These are phyloP conservation scores for Acacia confusa DNA, from an alignment of 306 rosid species.

Conservation along the genomic window DNA sequence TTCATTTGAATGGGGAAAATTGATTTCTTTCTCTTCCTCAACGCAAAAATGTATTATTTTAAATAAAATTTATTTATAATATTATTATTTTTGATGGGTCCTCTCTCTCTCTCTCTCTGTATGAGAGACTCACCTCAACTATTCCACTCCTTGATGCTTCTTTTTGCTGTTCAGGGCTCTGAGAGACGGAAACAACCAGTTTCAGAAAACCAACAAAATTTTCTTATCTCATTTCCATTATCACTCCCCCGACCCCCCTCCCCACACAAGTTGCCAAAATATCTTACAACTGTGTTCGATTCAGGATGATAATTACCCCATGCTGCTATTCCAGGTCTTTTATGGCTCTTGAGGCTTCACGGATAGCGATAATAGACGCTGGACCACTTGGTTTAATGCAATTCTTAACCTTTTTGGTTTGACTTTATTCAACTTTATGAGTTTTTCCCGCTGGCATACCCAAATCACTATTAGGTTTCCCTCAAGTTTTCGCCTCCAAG, in stretches of 20 bases:
- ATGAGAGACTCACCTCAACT: neutral
- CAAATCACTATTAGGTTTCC: conserved; percentile 31
- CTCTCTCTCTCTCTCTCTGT: neutral
- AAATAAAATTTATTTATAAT: neutral
- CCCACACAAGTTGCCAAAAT: conserved; percentile 41
- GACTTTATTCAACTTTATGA: conserved; percentile 36
- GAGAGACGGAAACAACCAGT: conserved; percentile 49
- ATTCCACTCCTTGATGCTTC: conserved; percentile 50
- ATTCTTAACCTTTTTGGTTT: conserved; percentile 8
- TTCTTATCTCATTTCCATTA: conserved; percentile 45
- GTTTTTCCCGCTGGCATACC: conserved; percentile 32
- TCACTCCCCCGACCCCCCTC: neutral
- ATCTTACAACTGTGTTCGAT: conserved; percentile 48
- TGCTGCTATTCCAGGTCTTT: conserved; percentile 40
- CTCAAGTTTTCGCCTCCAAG: conserved; percentile 21
- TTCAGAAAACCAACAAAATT: conserved; percentile 47
- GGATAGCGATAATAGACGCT: conserved; percentile 19
- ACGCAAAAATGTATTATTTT: neutral
- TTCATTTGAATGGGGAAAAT: conserved; percentile 20
- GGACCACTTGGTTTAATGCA: conserved; percentile 41
- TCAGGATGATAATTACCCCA: conserved; percentile 53
- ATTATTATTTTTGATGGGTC: conserved; percentile 19
- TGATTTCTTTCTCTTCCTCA: neutral
- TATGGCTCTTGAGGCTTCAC: conserved; percentile 42
- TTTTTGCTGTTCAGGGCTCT: conserved; percentile 50